phyloP scores from a whole-genome alignment of 352 stramenopile genomes.

The Pythium scleroteichum region DNA sequence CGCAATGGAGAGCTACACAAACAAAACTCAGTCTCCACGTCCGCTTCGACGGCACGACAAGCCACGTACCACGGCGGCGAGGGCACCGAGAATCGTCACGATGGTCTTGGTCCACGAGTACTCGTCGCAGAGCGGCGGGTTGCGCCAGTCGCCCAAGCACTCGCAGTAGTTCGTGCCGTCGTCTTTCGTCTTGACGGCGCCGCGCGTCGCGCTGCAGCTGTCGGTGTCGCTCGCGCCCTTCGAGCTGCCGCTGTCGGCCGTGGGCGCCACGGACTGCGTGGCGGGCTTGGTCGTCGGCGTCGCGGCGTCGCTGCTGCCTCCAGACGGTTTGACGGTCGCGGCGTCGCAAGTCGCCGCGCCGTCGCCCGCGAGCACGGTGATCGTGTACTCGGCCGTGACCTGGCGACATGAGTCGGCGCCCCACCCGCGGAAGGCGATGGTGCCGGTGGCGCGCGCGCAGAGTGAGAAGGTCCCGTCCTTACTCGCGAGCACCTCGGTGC shows the following conservation, averaged over 20 bases:
- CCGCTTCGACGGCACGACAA: background rate
- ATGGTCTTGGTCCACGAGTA: constrained; percentile 38
- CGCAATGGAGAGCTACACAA: constrained; percentile 26
- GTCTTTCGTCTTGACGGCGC: constrained; percentile 2
- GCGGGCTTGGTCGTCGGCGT: constrained; percentile 7
- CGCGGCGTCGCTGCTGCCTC: background rate
- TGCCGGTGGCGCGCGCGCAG: constrained; percentile 18
- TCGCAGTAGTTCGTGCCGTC: constrained; percentile 33
- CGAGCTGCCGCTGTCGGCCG: constrained; percentile 13
- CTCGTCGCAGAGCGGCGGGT: constrained; percentile 30
- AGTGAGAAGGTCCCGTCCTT: constrained; percentile 20
- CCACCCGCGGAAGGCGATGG: constrained; percentile 29
- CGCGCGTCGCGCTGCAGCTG: constrained; percentile 27
- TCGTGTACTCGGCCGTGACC: constrained; percentile 30
- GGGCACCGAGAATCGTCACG: constrained; percentile 32
- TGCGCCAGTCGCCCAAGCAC: constrained; percentile 38
- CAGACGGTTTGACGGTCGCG: constrained; percentile 19
- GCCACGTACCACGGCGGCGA: constrained; percentile 33
- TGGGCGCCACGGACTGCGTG: constrained; percentile 16
- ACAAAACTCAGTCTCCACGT: background rate
- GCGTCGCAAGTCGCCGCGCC: constrained; percentile 23
- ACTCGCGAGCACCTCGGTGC: constrained; percentile 20
- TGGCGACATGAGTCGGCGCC: constrained; percentile 26
- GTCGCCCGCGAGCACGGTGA: constrained; percentile 15
- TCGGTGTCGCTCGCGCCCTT: constrained; percentile 24